phyloP scores from a whole-genome alignment of 148 eudicot species.

The Persicaria tinctoria region DNA sequence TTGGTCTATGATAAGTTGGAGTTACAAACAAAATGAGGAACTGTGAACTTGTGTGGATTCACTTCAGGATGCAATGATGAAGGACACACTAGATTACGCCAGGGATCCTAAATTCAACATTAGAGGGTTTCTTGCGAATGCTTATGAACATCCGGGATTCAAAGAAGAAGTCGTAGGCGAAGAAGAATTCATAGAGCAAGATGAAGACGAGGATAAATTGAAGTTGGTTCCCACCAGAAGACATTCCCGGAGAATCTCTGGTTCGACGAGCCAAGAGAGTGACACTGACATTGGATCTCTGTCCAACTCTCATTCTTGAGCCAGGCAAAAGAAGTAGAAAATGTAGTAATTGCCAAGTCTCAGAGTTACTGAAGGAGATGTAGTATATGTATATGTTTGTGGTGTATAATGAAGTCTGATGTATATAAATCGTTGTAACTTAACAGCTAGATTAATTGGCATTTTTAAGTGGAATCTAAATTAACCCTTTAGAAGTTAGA shows the following conservation, averaged over 20 bases:
- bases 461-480: no score
- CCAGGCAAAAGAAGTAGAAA: not conserved
- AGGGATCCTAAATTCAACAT: conserved; percentile 71
- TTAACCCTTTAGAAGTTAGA: no score
- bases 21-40: not conserved
- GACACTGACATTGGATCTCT: conserved; percentile 26
- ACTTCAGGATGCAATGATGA: conserved; percentile 85
- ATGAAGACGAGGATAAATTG: conserved; percentile 32
- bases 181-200: not conserved
- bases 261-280: conserved; percentile 54
- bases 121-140: conserved; percentile 69
- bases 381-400: no score
- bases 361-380: no score
- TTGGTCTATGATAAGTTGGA: not conserved
- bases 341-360: not conserved
- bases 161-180: conserved; percentile 20
- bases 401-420: no score
- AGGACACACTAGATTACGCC: conserved; percentile 81
- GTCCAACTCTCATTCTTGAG: conserved; percentile 14
- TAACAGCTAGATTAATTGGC: no score
- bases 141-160: conserved; percentile 76
- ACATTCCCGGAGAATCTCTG: conserved; percentile 51
- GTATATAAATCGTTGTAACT: no score
- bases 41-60: conserved; percentile 11
- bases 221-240: conserved; percentile 66